These are phyloP conservation scores for Ustilago nuda DNA, from an alignment of 1,284 basidiomycete genomes.

Conservation along the genomic window DNA sequence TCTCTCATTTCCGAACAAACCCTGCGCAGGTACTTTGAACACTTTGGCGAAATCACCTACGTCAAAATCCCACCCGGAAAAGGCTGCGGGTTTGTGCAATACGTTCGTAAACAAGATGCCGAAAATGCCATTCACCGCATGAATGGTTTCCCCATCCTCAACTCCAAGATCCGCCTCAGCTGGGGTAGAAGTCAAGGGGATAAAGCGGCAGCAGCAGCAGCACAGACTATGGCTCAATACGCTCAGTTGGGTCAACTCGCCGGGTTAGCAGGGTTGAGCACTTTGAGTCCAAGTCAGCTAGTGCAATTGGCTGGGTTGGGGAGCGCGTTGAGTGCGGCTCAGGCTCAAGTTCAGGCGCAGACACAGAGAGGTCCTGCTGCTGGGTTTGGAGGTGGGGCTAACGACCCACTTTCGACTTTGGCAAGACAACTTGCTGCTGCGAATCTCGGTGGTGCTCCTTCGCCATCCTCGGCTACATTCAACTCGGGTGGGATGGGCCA, in stretches of 20 bases:
- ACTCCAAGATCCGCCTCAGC: constrained; percentile 82
- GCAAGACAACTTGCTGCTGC: constrained; percentile 52
- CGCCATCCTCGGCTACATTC: neutral
- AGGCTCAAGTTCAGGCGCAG: constrained; percentile 44
- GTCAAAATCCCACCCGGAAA: constrained; percentile 95
- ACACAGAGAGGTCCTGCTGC: constrained; percentile 18
- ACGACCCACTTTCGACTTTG: constrained; percentile 49
- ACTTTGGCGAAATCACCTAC: constrained; percentile 66
- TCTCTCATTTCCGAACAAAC: constrained; percentile 65
- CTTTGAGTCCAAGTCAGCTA: constrained; percentile 52
- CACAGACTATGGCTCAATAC: constrained; percentile 57
- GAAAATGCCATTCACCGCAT: constrained; percentile 92
- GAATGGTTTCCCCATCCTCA: constrained; percentile 93
- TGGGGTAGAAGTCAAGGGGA: constrained; percentile 78
- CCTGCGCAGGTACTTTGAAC: constrained; percentile 65
- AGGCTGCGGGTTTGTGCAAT: constrained; percentile 95
- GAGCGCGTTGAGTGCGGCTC: constrained; percentile 51
- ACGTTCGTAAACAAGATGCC: constrained; percentile 88
- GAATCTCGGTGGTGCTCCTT: constrained; percentile 20
- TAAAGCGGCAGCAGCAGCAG: constrained; percentile 67
- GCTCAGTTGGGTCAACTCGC: constrained; percentile 60
- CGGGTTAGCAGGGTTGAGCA: constrained; percentile 55
- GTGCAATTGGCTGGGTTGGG: constrained; percentile 56
- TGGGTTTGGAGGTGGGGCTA: constrained; percentile 21
- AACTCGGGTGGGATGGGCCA: constrained; percentile 17